Conservation (phyloP, 306 rosid species). For the Cucurbita argyrosperma region DNA sequence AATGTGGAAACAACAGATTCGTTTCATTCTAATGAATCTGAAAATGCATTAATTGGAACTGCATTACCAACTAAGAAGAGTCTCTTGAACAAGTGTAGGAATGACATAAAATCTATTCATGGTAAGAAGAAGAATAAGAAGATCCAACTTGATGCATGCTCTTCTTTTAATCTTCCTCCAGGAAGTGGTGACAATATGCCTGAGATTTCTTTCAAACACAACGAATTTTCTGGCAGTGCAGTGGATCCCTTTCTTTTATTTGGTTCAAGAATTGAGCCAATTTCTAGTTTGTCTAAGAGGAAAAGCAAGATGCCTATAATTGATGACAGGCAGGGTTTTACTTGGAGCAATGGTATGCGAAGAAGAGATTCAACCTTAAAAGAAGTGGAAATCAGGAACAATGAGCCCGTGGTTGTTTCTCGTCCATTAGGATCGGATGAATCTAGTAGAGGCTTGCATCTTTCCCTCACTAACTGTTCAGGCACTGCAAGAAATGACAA, state of each 20-base stretch:
- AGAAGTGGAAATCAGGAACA: constrained; percentile 32
- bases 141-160: constrained; percentile 24
- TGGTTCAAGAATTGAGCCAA: constrained; percentile 25
- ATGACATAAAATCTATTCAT: constrained; percentile 24
- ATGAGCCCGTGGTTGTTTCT: constrained; percentile 19
- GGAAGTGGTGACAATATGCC: constrained; percentile 15
- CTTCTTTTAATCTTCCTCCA: constrained; percentile 25
- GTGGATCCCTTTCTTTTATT: constrained; percentile 25
- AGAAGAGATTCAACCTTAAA: constrained; percentile 17
- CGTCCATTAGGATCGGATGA: constrained; percentile 29
- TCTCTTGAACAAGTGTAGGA: constrained; percentile 22
- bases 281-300: constrained; percentile 31
- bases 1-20: constrained; percentile 20
- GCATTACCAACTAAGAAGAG: constrained; percentile 26
- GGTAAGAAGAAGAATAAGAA: constrained; percentile 54
- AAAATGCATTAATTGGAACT: constrained; percentile 20
- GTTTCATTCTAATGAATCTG: constrained; percentile 13
- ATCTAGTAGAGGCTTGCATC: constrained; percentile 33
- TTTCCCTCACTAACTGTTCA: constrained; percentile 46
- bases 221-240: constrained; percentile 23
- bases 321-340: constrained; percentile 24
- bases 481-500: constrained; percentile 30
- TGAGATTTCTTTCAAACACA: constrained; percentile 20
- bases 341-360: constrained; percentile 25
- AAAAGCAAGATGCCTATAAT: constrained; percentile 43